Evolutionary conservation across 768 basidiomycete genomes (phyloP).

Genomic region (Suillus occidentalis): DNA sequence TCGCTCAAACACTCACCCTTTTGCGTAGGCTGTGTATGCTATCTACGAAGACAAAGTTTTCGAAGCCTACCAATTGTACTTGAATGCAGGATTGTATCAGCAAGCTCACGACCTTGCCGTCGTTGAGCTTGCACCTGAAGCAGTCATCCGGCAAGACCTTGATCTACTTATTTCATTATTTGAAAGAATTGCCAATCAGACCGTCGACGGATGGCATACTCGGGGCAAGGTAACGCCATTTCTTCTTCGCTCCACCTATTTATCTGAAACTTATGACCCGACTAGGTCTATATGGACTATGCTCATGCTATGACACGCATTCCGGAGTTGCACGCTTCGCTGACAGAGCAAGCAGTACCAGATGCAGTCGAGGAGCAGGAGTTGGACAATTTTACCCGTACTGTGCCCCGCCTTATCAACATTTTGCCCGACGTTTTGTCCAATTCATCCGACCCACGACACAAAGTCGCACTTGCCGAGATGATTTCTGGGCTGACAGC

Average conservation of each 20-base stretch:
- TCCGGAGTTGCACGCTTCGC: slow-evolving; percentile 50
- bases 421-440: slow-evolving; percentile 68
- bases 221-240: slow-evolving; percentile 69
- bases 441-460: slow-evolving; percentile 57
- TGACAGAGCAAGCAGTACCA: slow-evolving; percentile 41
- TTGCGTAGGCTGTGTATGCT: slow-evolving; percentile 61
- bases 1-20: neutral
- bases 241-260: slow-evolving; percentile 7
- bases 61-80: slow-evolving; percentile 74
- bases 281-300: slow-evolving; percentile 72
- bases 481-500: slow-evolving; percentile 68
- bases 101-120: slow-evolving; percentile 85
- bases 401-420: slow-evolving; percentile 63
- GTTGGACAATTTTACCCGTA: slow-evolving; percentile 58
- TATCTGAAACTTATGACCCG: slow-evolving; percentile 6
- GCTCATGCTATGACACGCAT: slow-evolving; percentile 60
- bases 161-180: slow-evolving; percentile 72
- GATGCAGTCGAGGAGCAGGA: slow-evolving; percentile 50
- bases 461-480: slow-evolving; percentile 67
- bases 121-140: slow-evolving; percentile 85
- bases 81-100: slow-evolving; percentile 66
- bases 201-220: slow-evolving; percentile 75
- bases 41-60: slow-evolving; percentile 61
- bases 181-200: slow-evolving; percentile 52
- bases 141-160: slow-evolving; percentile 57